Evolutionary conservation across 306 rosid genomes (phyloP).

Genomic region (Corylus americana): DNA sequence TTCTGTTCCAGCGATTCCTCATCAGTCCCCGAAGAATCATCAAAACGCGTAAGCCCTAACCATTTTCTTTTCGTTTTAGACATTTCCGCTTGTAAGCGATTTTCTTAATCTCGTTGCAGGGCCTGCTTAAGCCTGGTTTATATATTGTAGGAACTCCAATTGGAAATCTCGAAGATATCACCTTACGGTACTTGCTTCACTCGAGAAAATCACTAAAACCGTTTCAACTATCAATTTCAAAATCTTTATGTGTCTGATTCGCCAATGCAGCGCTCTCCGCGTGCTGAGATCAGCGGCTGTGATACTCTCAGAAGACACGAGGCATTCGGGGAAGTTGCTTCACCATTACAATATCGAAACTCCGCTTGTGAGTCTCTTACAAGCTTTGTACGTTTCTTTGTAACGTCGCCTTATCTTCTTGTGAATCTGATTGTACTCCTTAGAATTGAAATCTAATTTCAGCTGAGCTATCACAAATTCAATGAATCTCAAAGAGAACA

Average conservation of each 20-base stretch:
- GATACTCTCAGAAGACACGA: constrained; percentile 86
- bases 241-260: background rate
- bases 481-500: constrained; percentile 86
- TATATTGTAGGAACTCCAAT: constrained; percentile 92
- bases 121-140: constrained; percentile 68
- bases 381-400: background rate
- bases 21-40: constrained; percentile 36
- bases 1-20: constrained; percentile 32
- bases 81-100: constrained; percentile 21
- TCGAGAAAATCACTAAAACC: background rate
- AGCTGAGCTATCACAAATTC: constrained; percentile 94
- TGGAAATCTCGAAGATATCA: constrained; percentile 79
- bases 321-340: constrained; percentile 91
- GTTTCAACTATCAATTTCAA: background rate
- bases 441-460: constrained; percentile 36
- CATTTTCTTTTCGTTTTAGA: background rate
- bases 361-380: constrained; percentile 63
- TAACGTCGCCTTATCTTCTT: background rate
- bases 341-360: constrained; percentile 77
- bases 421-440: constrained; percentile 32
- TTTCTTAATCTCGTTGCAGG: constrained; percentile 31
- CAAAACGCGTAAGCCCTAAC: constrained; percentile 46
- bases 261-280: constrained; percentile 69
- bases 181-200: constrained; percentile 53
- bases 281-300: constrained; percentile 74